A percentile compares a stretch with the other conserved stretches of the same genome.
Conservation (phyloP, 2,329 filamentous ascomycete genomes). For the Graphilbum ipis-grandicollis region DNA sequence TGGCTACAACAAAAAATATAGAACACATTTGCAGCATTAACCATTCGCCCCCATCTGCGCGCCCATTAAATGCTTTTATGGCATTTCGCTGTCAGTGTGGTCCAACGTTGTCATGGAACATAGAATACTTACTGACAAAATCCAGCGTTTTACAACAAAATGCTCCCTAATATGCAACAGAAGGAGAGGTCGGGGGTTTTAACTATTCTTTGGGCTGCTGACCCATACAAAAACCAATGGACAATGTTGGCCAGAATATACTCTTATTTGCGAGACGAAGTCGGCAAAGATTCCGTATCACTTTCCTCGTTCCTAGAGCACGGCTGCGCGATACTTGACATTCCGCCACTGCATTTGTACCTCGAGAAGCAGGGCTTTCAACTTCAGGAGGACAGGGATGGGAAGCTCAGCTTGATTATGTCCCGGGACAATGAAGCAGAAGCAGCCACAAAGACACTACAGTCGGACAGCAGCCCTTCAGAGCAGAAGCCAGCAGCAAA, state of each 20-base stretch:
- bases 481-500: too few species aligned
- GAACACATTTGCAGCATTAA: not conserved
- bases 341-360: not conserved
- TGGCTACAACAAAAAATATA: not conserved
- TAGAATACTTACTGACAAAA: too few species aligned
- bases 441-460: too few species aligned
- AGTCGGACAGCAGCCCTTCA: too few species aligned
- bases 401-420: too few species aligned
- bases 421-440: too few species aligned
- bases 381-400: not conserved
- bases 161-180: conserved; percentile 7
- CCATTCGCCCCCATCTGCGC: too few species aligned
- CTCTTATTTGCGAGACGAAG: not conserved
- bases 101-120: too few species aligned
- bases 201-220: not conserved
- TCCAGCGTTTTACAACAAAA: conserved; percentile 11
- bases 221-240: conserved; percentile 1
- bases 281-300: not conserved
- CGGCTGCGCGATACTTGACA: not conserved
- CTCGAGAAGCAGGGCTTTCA: not conserved
- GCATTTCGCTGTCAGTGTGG: conserved; percentile 11
- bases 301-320: not conserved
- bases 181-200: conserved; percentile 1
- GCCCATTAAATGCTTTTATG: conserved; percentile 13
- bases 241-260: conserved; percentile 1